These are phyloP conservation scores for Aspergillus affinis DNA, from an alignment of 495 filamentous ascomycete genomes.

Conservation along the genomic window DNA sequence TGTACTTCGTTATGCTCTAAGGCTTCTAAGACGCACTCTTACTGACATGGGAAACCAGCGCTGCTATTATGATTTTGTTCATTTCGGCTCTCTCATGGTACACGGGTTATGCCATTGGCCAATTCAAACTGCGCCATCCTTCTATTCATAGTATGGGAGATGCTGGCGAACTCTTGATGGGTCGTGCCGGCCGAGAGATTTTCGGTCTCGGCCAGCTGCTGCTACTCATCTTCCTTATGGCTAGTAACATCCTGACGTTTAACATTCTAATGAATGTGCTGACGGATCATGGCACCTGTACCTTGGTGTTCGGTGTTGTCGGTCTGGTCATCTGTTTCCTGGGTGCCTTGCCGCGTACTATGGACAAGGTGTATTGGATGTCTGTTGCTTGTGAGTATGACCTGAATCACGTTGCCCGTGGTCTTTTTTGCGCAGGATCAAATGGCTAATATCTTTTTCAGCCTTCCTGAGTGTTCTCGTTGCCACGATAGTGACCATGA, in stretches of 20 bases:
- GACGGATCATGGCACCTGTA: slow-evolving; percentile 63
- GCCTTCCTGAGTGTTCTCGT: slow-evolving; percentile 61
- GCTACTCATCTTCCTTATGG: slow-evolving; percentile 71
- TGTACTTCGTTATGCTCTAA: slow-evolving; percentile 7
- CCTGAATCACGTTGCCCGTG: neutral
- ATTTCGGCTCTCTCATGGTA: slow-evolving; percentile 66
- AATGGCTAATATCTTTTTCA: slow-evolving; percentile 7
- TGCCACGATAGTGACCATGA: slow-evolving; percentile 70
- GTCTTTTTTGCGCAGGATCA: neutral
- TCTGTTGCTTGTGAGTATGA: slow-evolving; percentile 54
- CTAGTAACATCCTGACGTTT: slow-evolving; percentile 68
- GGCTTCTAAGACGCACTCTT: neutral
- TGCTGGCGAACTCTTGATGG: slow-evolving; percentile 65
- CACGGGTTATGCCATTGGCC: slow-evolving; percentile 37
- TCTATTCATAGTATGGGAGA: slow-evolving; percentile 70
- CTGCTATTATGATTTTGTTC: slow-evolving; percentile 55
- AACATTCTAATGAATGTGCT: slow-evolving; percentile 64
- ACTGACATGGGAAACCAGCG: slow-evolving; percentile 12
- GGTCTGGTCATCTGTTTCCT: slow-evolving; percentile 63
- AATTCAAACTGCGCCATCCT: slow-evolving; percentile 36
- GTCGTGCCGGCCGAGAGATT: slow-evolving; percentile 61
- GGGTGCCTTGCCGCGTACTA: slow-evolving; percentile 62
- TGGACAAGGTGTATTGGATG: slow-evolving; percentile 56
- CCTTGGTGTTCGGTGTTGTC: slow-evolving; percentile 63
- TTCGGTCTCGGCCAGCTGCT: slow-evolving; percentile 60